Base-by-base conservation (phyloP, 257 asterid species). In the Thymus mandschuricus region DNA sequence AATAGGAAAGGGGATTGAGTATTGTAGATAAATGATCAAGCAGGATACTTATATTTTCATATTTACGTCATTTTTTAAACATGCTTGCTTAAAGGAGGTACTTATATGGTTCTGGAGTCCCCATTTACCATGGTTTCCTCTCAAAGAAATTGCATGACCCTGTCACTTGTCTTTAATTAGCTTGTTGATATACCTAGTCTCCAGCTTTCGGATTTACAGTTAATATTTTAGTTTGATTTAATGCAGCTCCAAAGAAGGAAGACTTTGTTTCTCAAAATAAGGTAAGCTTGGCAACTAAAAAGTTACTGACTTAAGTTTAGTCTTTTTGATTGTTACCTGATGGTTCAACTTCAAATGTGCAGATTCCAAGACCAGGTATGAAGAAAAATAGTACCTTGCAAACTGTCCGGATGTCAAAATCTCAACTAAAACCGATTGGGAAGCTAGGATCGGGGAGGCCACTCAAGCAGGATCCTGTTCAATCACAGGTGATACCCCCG, bases 371-470 rank as follows among this genome's bases (percentile, higher is more conserved):
- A 74, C 76, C 84, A 72, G 80, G 78, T 63, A 46, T 73, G 56
- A 92, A 81, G 87, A 86, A 84, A 80, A 71, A 68, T 38, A 76
- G 58, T 77, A 72, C 79, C 79, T 64, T 70, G 68, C 91, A 76
- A 68, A 56, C 88, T 61, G 71, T 50, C 51, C 78, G 83, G 62
- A 54, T 65, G 56, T 60, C 85, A 58, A 93, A 80, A 81, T 46
- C 79, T 73, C 93, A 78, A 68, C 83, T 88, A 70, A 87, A 87
- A 55, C 90, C 82, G 75, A 78, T 70, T n/a, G 83, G 75, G 78
- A 80, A 71, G 75, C 84, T 75, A 67, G 88, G 86, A 75, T 62
- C 84, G 21, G 84, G 77, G 70, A 87, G 75, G 75, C 66, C 80
- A 33, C 66, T 74, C 66, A 87, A 89, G 80, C 88, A 62, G 70